Percentiles rank a stretch among this genome's conserved stretches.
Evolutionary conservation across 805 yeast species (phyloP).

Genomic region (Wickerhamomyces chaumierensis): DNA sequence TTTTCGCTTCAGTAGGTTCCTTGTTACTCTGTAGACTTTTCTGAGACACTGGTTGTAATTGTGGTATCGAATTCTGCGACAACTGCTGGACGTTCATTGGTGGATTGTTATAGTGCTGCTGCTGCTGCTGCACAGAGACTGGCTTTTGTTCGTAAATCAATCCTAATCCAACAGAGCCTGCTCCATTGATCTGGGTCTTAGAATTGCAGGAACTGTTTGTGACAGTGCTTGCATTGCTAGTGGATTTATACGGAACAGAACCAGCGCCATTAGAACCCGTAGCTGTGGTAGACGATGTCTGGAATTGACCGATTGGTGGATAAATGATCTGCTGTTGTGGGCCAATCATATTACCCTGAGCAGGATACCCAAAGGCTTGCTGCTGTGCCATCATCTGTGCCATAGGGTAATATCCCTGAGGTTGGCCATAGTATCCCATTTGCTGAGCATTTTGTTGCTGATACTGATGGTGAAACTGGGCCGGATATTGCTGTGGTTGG

Average conservation of each 20-base stretch:
- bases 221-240: too few species aligned
- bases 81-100: too few species aligned
- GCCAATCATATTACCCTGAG: not conserved
- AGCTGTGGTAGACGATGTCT: constrained; percentile 3
- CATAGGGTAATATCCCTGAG: too few species aligned
- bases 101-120: not conserved
- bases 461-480: too few species aligned
- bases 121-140: not conserved
- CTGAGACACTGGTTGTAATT: not conserved
- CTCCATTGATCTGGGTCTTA: constrained; percentile 1
- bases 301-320: constrained; percentile 2
- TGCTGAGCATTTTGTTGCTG: too few species aligned
- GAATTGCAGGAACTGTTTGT: not conserved
- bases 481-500: too few species aligned
- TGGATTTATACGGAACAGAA: too few species aligned
- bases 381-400: not conserved
- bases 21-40: constrained; percentile 2
- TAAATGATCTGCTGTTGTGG: constrained; percentile 1
- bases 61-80: too few species aligned
- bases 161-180: constrained; percentile 8
- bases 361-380: not conserved
- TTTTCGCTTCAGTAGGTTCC: too few species aligned
- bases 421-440: too few species aligned
- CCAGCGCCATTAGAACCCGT: too few species aligned
- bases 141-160: constrained; percentile 1